phyloP scores from a whole-genome alignment of 2,329 filamentous ascomycete genomes.

The Boeremia exigua region DNA sequence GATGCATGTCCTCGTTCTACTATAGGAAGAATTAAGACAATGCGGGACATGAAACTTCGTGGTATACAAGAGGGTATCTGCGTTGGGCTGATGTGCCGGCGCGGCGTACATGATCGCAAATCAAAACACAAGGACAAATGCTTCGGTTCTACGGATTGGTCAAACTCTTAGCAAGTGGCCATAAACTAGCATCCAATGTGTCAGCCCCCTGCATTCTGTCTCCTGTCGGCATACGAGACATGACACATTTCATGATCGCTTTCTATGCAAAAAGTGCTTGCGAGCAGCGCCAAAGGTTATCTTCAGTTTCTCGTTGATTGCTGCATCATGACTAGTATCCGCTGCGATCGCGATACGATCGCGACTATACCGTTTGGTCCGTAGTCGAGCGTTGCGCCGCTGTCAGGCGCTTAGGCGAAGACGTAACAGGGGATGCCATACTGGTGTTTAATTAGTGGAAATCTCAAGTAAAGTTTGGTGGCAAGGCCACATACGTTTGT shows the following conservation, averaged over 20 bases:
- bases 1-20: background rate
- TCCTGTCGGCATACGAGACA: too few species aligned
- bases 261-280: background rate
- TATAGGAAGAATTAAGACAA: background rate
- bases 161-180: too few species aligned
- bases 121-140: too few species aligned
- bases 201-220: too few species aligned
- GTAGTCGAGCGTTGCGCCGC: constrained; percentile 2
- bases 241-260: too few species aligned
- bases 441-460: constrained; percentile 29
- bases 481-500: constrained; percentile 38
- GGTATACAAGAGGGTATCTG: background rate
- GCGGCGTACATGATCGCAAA: background rate
- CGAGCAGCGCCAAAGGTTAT: background rate
- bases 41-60: background rate
- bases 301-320: too few species aligned
- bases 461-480: background rate
- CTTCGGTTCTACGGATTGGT: too few species aligned
- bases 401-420: constrained; percentile 33
- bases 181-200: too few species aligned
- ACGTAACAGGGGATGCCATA: constrained; percentile 47
- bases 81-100: background rate
- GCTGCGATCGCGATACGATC: background rate
- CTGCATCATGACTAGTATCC: background rate
- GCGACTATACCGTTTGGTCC: constrained; percentile 10